Base-by-base conservation (phyloP, 352 stramenopile species). In the Phytopythium oedochilum region DNA sequence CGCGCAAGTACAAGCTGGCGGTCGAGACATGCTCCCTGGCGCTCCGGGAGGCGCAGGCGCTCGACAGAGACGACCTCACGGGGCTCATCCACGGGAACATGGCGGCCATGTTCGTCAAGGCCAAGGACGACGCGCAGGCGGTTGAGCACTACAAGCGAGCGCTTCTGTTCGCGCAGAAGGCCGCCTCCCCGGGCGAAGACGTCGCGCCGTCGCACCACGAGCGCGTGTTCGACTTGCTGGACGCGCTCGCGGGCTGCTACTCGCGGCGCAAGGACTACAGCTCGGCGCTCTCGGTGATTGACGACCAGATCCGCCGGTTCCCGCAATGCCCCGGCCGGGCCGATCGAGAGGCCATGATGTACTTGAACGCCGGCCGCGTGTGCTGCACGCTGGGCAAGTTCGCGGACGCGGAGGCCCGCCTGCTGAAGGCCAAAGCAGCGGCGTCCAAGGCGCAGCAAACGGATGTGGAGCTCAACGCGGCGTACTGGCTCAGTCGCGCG, bases 51-150 rank as follows among this genome's bases (percentile, higher is more conserved):
- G 72, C 67, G 18, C 68, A 88, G 25, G 23, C 65, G 38, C 63
- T 89, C n/a, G 60, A 74, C 31, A 83, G 81, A 35, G 71, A 73
- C 55, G 79, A 88, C 39, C 71, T 84, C n/a, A 88, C 71, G 38
- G 75, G 72, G 12, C 38, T 88, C 23, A 79, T 89, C 26, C 79
- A 89, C 57, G 71, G 75, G 28, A 88, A 89, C 53, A 52, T 89
- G 15, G 79, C 79, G 6, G 69, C 77, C 1, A 79, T 75, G 12
- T 83, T 85, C 45, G 59, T 69, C 15, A 80, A 83, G 31, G 59
- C 71, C 32, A 73, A 81, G 22, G 68, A 84, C 59, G 70, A 87
- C 44, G 59, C 68, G 23, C 74, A 78, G 32, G 80, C 80, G 7
- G 78, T 87, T 39, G 69, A 82, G 42, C 77, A 87, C 57, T 90